Conservation (phyloP, 495 filamentous ascomycete species). For the Penicillium antarcticum region DNA sequence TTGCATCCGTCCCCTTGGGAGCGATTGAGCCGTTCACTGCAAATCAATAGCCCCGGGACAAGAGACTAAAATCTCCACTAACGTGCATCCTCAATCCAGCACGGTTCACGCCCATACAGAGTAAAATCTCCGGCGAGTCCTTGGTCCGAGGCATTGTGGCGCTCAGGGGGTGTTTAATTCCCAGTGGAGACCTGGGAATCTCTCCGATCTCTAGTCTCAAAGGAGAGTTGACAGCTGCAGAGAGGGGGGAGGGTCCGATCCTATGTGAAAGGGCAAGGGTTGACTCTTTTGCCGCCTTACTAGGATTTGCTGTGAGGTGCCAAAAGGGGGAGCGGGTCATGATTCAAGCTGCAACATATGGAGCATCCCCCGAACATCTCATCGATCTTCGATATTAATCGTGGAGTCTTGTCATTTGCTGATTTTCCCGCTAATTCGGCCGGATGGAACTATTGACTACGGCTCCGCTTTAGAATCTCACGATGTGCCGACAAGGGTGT, state of each 20-base stretch:
- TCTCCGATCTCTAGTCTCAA: conserved; percentile 33
- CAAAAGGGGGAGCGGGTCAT: conserved; percentile 9
- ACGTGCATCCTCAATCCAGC: conserved; percentile 1
- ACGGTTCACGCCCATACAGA: conserved; percentile 23
- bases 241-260: conserved; percentile 8
- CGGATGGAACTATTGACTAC: conserved; percentile 15
- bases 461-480: conserved; percentile 10
- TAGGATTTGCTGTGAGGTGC: conserved; percentile 8
- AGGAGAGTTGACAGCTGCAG: conserved; percentile 33
- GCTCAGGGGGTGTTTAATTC: conserved; percentile 18
- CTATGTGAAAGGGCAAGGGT: too few species aligned
- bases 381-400: conserved; percentile 23
- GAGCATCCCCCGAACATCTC: conserved; percentile 19
- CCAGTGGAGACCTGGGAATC: conserved; percentile 35
- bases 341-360: conserved; percentile 6
- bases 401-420: conserved; percentile 2
- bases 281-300: background rate
- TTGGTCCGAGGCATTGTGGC: conserved; percentile 7
- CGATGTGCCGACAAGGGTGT: background rate
- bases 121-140: conserved; percentile 22
- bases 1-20: too few species aligned
- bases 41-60: conserved; percentile 1
- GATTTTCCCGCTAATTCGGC: conserved; percentile 1
- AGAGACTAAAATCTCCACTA: too few species aligned
- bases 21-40: background rate